Evolutionary conservation across 768 basidiomycete genomes (phyloP), one percentile per base, ranked within the genome.

Genomic region (Gelatoporia subvermispora): DNA sequence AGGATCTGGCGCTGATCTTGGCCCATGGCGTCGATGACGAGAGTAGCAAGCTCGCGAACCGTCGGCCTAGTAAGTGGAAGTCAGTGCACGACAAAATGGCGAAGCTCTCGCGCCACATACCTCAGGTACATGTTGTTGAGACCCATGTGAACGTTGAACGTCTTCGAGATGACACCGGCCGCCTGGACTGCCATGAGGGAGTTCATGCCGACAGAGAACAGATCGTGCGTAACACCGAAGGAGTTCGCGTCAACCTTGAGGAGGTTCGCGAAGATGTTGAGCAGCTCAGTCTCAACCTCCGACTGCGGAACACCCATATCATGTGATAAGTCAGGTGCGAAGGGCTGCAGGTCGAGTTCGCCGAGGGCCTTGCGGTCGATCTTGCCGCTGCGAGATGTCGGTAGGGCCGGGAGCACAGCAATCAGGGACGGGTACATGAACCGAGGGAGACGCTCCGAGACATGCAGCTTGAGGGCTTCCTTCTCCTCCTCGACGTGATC

Each of bases 101-200:
- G 25, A 4, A 17, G 31, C 4, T 16, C 37, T n/a, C 16, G 15
- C 3, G 28, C 7, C 17, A 28, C 62, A 47, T 42, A 62, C 63
- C 59, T 63, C 46, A 64, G 49, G 41, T 64, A 64, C 28, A 59
- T 54, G 37, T 64, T 58, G 23, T 64, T 64, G 40, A 64, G 48
- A 21, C 63, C 63, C 23, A 64, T 56, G 44, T 64, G 60, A 4
- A 63, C 61, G 21, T 23, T 51, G 41, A 64, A 64, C 4, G 60
- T 65, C 55, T 61, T 64, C 24, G 63, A 60, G 22, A 65, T 45
- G 22, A 59, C 9, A 31, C 63, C 63, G 41, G 63, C 63, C 1
- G 61, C 63, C 48, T 65, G 63, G n/a, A 64, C 63, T 9, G 63
- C 63, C 63, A 64, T 65, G 41, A 65, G 42, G 20, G 63, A 63